Conservation (phyloP, 2,329 filamentous ascomycete genomes). For the Alternaria atra region DNA sequence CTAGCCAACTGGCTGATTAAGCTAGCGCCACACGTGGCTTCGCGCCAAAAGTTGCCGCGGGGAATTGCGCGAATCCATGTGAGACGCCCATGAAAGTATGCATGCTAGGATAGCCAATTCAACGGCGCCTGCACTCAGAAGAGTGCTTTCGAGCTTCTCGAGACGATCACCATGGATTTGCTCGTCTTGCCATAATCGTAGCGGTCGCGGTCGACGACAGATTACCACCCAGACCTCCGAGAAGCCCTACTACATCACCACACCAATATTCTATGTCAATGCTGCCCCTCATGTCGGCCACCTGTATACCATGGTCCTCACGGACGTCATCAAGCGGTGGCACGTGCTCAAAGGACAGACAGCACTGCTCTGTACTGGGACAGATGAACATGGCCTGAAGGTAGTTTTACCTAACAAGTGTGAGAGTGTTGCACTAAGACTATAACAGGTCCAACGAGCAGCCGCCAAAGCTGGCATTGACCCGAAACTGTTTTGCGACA, state of each 20-base stretch:
- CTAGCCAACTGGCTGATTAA: slow-evolving; percentile 10
- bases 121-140: slow-evolving; percentile 28
- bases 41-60: slow-evolving; percentile 28
- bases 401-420: slow-evolving; percentile 39
- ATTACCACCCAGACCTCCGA: slow-evolving; percentile 29
- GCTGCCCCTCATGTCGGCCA: slow-evolving; percentile 95
- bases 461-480: slow-evolving; percentile 74
- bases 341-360: slow-evolving; percentile 75
- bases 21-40: slow-evolving; percentile 21
- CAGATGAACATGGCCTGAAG: slow-evolving; percentile 98
- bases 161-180: slow-evolving; percentile 35
- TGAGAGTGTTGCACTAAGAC: slow-evolving; percentile 6
- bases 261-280: slow-evolving; percentile 99
- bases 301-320: slow-evolving; percentile 89
- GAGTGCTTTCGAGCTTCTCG: slow-evolving; percentile 22
- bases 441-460: slow-evolving; percentile 78
- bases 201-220: slow-evolving; percentile 26
- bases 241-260: slow-evolving; percentile 95
- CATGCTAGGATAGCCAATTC: slow-evolving; percentile 34
- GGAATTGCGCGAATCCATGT: slow-evolving; percentile 22
- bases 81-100: slow-evolving; percentile 40
- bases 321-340: slow-evolving; percentile 94
- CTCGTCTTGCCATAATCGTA: slow-evolving; percentile 30
- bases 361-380: slow-evolving; percentile 85
- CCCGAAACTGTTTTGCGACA: slow-evolving; percentile 88